Evolutionary conservation across 768 basidiomycete genomes (phyloP), one percentile per base, ranked within the genome.

Genomic region (Hygrocybe coccinea): DNA sequence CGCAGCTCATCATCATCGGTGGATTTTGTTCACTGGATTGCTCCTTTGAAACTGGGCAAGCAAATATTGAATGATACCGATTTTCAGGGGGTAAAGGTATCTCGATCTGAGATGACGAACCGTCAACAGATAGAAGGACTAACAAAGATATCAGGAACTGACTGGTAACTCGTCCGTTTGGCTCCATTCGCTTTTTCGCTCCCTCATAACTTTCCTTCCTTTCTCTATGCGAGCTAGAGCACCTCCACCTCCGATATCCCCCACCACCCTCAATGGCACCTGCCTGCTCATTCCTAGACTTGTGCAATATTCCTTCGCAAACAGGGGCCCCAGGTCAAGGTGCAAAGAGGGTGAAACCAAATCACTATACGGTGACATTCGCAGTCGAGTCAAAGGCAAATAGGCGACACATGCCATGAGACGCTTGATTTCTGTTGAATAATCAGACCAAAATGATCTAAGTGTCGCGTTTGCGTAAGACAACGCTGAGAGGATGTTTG

Each of bases 21-120:
- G 94, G 97, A 68, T 99, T 99, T 56, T 79, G 70, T 51, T 91
- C 88, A 3, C 91, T 95, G 21, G 93, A 86, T 71, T 97, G 95
- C 64, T 98, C 95, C 71, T 97, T 98, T 8, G 93, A 95, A 19
- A 99, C 97, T 0, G 97, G 91, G 69, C 97, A 99, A 46, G 93
- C 86, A 69, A 99, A 98, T 55, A 98, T 88, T 1, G 95, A 97
- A 69, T 99, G 97, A 71, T 95, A 98, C 25, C 93, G 80, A 64
- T 95, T 88, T 60, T 89, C 85, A 1, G 90, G 77, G 1, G 89
- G 82, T 10, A 98, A 67, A 1, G 91, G 91, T 59, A 98, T 91
- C 73, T 97, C 95, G 63, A 99, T 94, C 95, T 98, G 34, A 15
- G 22, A 37, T 14, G 5, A 22, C 22, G 61, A 1, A 53, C 6